These are phyloP conservation scores for Diddensiella caesifluorescens DNA, from an alignment of 805 yeast genomes.

Conservation along the genomic window DNA sequence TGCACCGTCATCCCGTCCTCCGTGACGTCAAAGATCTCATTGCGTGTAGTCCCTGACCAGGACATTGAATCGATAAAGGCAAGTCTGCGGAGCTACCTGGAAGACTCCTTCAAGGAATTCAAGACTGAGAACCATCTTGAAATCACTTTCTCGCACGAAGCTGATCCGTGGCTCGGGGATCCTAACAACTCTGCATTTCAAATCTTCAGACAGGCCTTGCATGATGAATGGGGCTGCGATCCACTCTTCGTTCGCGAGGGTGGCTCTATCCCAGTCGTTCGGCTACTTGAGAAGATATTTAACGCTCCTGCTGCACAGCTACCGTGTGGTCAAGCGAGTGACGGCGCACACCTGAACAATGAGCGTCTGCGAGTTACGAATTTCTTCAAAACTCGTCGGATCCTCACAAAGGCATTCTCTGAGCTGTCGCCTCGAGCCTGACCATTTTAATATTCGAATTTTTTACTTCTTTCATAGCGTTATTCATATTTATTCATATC, in stretches of 20 bases:
- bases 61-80: conserved; percentile 53
- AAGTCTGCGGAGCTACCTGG: conserved; percentile 44
- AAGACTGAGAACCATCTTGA: conserved; percentile 57
- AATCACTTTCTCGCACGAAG: conserved; percentile 68
- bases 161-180: conserved; percentile 96
- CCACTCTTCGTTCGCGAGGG: conserved; percentile 93
- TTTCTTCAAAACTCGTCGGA: conserved; percentile 64
- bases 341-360: conserved; percentile 87
- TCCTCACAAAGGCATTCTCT: conserved; percentile 32
- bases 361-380: conserved; percentile 79
- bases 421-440: conserved; percentile 6
- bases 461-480: no score
- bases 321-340: conserved; percentile 94
- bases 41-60: conserved; percentile 88
- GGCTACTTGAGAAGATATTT: conserved; percentile 77
- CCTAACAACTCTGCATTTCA: conserved; percentile 68
- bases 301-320: conserved; percentile 89
- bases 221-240: conserved; percentile 62
- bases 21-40: conserved; percentile 71
- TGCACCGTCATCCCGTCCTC: conserved; percentile 83
- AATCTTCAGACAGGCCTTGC: conserved; percentile 56
- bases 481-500: neutral
- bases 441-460: no score
- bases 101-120: conserved; percentile 43
- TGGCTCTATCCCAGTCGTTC: conserved; percentile 88